A percentile compares a stretch with the other conserved stretches of the same genome.
Evolutionary conservation across 805 yeast species (phyloP).

Genomic region (Spathaspora hagerdaliae): DNA sequence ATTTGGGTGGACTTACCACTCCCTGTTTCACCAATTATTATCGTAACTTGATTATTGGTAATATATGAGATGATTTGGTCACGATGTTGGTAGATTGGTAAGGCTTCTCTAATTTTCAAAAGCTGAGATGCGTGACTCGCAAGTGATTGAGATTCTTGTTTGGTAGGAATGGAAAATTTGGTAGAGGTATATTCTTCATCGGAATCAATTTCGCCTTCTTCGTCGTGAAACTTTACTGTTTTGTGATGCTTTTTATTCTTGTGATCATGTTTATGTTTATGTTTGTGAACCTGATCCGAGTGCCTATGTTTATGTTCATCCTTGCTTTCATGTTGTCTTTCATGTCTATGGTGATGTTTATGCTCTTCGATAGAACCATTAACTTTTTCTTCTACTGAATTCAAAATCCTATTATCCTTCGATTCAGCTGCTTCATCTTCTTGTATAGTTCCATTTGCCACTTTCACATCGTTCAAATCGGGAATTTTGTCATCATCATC

Average conservation of each 20-base stretch:
- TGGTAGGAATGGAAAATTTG: not conserved
- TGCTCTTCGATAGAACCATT: not conserved
- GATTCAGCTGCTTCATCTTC: not conserved
- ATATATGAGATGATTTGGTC: conserved; percentile 58
- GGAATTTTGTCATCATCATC: conserved; percentile 8
- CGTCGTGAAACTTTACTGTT: conserved; percentile 12
- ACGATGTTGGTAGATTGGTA: conserved; percentile 77
- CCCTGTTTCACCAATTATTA: conserved; percentile 95
- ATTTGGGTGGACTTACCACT: conserved; percentile 97
- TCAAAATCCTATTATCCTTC: not conserved
- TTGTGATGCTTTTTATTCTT: conserved; percentile 7
- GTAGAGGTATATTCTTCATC: conserved; percentile 16
- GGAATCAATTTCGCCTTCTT: conserved; percentile 29
- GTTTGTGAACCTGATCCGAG: not conserved
- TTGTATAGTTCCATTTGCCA: not conserved
- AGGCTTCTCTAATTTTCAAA: conserved; percentile 47
- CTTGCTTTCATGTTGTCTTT: not conserved
- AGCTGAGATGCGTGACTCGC: conserved; percentile 41
- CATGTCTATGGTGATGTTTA: not conserved
- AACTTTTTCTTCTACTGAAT: not conserved
- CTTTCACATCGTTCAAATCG: not conserved
- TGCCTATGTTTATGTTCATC: not conserved
- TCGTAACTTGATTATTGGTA: conserved; percentile 57
- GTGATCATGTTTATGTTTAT: conserved; percentile 1
- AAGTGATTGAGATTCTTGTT: conserved; percentile 17